Base-by-base conservation (phyloP, 208 protist species). In the Trypanosoma grayi region DNA sequence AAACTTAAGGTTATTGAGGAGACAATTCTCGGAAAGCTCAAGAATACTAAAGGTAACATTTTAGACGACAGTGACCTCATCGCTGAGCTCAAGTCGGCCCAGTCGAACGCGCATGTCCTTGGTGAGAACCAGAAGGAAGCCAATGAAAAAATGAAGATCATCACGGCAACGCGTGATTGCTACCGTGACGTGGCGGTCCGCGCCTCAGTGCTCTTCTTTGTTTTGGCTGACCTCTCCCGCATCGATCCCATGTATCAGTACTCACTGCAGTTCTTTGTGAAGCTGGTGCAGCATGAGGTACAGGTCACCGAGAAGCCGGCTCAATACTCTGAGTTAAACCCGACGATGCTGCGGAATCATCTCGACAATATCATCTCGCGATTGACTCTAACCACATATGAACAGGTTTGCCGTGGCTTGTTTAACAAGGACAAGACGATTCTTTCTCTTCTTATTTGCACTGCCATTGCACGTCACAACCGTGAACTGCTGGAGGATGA, bases 231-330 rank as follows among this genome's bases (percentile, higher is more conserved):
- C 61, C 79, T 99, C 40, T 73, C 85, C 18, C 77, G 86, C 22
- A 95, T 99, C 57, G 98, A 99, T 75, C 97, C 97, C 24, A 99
- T 99, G 97, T 99, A 99, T 73, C 95, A 99, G 83, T 99, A 98
- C 80, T 99, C 97, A 22, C 79, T 99, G 34, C 87, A 97, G 57
- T 99, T 98, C 77, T 99, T 99, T 69, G 89, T 91, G 18, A 94
- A 95, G 44, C 81, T 99, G 34, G 97, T 99, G 60, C 79, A 86
- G 53, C 60, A 84, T 45, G 83, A 87, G 59, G 78, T 99, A 25
- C 74, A 89, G 39, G 73, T 75, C 20, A 94, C 85, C 13, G 66
- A 50, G 65, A 90, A 93, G 53, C 73, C 70, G 13, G 41, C 50
- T 14, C 58, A 67, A 20, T 87, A 80, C 64, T 69, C 68, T 8